Base-by-base conservation (phyloP, 805 yeast genomes). In the Kazachstania viticola region DNA sequence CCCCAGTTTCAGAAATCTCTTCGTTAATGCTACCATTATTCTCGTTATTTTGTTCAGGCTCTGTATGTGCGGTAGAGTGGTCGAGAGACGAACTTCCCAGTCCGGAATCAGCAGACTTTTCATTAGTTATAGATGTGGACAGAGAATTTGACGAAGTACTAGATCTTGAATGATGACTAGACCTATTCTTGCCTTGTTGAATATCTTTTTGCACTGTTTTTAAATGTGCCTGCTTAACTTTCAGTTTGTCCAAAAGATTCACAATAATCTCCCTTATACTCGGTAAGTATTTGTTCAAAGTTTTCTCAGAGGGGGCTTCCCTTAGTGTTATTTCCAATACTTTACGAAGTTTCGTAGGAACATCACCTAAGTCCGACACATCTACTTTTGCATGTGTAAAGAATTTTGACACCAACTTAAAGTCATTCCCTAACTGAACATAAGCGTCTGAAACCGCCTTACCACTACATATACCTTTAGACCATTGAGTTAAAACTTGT, bases 351-450 rank as follows among this genome's bases (percentile, higher is more conserved):
- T 78, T 73, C 36, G 71, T 76, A 0, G 98, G 97, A 2, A 91
- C 95, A 48, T 88, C 95, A 1, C 94, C 91, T 17, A 91, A 61
- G 50, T 84, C 95, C 9, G 76, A 62, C 7, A 79, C 78, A 42
- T 80, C 87, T 4, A 91, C 74, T 1, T 94, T 94, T 3, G 83
- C 78, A 34, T 67, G 67, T 4, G 75, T 61, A 52, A 88, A 87
- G 3, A 93, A 81, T 37, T 83, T 69, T 15, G 87, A 75, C 1
- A 93, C 82, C 3, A 81, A 73, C 44, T 88, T 76, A 64, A 85
- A 91, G 55, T 88, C 96, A 49, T 87, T 91, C 1, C 98, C 98
- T 18, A 91, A 67, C 41, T 74, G 78, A 12, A 91, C 98, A 53
- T 84, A 91, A 3, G 85, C 80, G 46, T 85, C 83, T 2, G 95